Evolutionary conservation across 352 stramenopile genomes (phyloP).

Genomic region (Phytopythium cucurbitacearum): DNA sequence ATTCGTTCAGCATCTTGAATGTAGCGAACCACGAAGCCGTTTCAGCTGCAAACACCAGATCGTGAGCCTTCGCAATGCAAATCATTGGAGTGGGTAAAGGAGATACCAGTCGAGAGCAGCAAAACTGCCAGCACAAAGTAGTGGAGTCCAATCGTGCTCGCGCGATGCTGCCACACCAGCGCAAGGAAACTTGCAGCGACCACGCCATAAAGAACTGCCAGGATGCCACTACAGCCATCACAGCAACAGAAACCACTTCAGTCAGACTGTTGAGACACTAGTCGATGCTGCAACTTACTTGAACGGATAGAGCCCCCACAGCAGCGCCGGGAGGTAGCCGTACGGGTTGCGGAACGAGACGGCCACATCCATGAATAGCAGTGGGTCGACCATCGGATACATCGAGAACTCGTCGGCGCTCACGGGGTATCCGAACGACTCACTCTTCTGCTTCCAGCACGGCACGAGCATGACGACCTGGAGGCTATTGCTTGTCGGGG

Average conservation of each 20-base stretch:
- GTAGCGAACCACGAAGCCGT: conserved; percentile 74
- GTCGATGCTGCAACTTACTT: conserved; percentile 37
- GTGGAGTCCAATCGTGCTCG: conserved; percentile 75
- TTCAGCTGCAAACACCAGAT: conserved; percentile 32
- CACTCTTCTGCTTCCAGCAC: conserved; percentile 83
- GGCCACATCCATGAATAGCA: conserved; percentile 54
- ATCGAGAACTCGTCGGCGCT: conserved; percentile 59
- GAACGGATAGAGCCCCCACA: conserved; percentile 83
- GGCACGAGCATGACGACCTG: conserved; percentile 68
- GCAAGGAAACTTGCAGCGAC: conserved; percentile 65
- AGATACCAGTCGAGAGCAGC: conserved; percentile 58
- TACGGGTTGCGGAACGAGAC: conserved; percentile 81
- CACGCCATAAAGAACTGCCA: conserved; percentile 71
- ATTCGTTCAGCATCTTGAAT: conserved; percentile 71
- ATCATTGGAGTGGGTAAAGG: no score
- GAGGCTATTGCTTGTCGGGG: conserved; percentile 39
- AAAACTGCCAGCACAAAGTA: conserved; percentile 81
- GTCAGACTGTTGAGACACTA: conserved; percentile 2
- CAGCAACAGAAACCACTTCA: conserved; percentile 1
- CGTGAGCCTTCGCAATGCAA: no score
- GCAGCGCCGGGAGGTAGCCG: conserved; percentile 72
- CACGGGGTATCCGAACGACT: conserved; percentile 67
- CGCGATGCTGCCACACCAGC: conserved; percentile 63
- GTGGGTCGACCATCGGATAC: conserved; percentile 71
- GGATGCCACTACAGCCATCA: conserved; percentile 31